Evolutionary conservation across 257 asterid species (phyloP), one percentile per base, ranked within the genome.

Genomic region (Fraxinus cuspidata): DNA sequence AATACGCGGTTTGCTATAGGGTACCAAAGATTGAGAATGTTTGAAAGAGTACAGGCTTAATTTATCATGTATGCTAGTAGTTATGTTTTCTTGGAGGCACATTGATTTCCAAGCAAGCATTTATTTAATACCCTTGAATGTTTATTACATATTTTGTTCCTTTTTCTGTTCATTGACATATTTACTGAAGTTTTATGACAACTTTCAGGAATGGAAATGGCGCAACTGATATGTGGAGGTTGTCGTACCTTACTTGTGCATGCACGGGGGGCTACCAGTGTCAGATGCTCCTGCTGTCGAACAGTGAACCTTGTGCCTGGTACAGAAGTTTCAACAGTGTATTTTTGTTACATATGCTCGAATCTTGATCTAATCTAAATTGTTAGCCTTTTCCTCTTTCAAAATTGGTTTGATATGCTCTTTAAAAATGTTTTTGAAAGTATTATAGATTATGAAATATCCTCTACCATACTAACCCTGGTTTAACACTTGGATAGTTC

Each of bases 231-330:
- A 77, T 95, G 99, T 81, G 96, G 97, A 78, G 97, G 99, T 73
- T 95, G 99, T 78, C 96, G 91, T 71, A 95, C 96, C 0, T 77
- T 87, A 79, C 89, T 95, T 75, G 90, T 93, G 98, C 91, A 93
- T 84, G 82, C 96, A 37, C 97, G 91, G 15, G 99, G 98, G 49
- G 99, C 97, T 70, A 73, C 94, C 21, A 93, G 96, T 64, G 97
- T 95, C 76, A 89, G 97, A 84, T 95, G 98, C 84, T 93, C 98
- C 56, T 95, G 99, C 82, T 93, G 97, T 83, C 97, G 86, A 70
- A 89, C 96, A 0, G 91, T 91, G 72, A 95, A 93, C 86, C 92
- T 93, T 80, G 98, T 90, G 75, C 98, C 97, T 76, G 99, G 96
- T 94, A 88, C 53, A 2, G 15, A 29, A 71, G 68, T 73, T 49